Base-by-base conservation (phyloP, 2,329 filamentous ascomycete species). In the Aspergillus fumigatiaffinis region DNA sequence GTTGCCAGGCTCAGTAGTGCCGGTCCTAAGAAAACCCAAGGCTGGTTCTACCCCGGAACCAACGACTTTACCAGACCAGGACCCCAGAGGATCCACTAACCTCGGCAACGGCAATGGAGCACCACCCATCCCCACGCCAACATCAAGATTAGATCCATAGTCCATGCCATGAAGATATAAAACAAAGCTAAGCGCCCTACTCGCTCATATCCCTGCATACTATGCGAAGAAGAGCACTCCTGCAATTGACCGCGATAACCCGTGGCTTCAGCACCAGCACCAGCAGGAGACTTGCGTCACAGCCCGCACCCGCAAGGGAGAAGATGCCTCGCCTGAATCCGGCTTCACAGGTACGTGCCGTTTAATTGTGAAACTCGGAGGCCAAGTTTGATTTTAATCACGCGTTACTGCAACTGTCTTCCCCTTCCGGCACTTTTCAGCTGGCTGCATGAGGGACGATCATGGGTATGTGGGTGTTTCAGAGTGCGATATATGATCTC, bases 251-350 rank as follows among this genome's bases (percentile, higher is more conserved):
- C 32, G 29, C 42, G 21, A 44, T 38, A 17, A 47, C 26, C 35
- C 57, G 57, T 51, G 53, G 23, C 32, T 56, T 61, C 41, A 56
- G 51, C 48, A 52, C 55, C n/a, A 25, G 10, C 32, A 35, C 4
- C 21, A 25, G 44, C 12, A 47, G 23, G 23, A 47, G n/a, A 46
- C 42, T 47, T 23, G 44, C 44, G 23, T 25, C 44, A 47, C 50
- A 51, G 46, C 53, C 29, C 26, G 20, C 47, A 3, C 50, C 20
- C 23, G 41, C 52, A 46, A 35, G 48, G 29, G 38, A 52, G 32
- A 63, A 52, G 44, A 63, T 56, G 57, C 60, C 57, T 26, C 53
- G 47, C 42, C 41, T 54, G 38, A 60, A 63, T 53, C 52, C 53
- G 25, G 55, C 47, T n/a, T 60, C 59, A 21, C 53, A 58, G 59